Evolutionary conservation across 768 basidiomycete species (phyloP).

Genomic region (Leccinum truebloodii): DNA sequence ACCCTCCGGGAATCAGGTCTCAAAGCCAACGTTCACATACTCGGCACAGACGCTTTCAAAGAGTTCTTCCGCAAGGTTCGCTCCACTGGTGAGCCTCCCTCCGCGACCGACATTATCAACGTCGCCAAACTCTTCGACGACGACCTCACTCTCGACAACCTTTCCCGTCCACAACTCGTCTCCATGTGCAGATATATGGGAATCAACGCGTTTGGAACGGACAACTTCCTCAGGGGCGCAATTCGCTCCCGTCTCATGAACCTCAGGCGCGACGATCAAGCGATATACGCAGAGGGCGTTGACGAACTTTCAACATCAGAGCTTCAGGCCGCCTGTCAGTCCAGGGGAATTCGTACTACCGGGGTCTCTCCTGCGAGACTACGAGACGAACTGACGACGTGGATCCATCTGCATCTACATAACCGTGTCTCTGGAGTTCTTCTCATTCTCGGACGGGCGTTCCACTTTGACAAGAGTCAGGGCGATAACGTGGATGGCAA

Average conservation of each 20-base stretch:
- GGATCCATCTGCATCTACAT: conserved; percentile 91
- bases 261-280: conserved; percentile 90
- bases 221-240: conserved; percentile 94
- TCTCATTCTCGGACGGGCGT: conserved; percentile 91
- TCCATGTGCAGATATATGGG: conserved; percentile 99
- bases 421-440: conserved; percentile 92
- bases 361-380: conserved; percentile 87
- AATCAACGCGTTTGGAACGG: conserved; percentile 97
- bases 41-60: conserved; percentile 95
- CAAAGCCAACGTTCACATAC: conserved; percentile 90
- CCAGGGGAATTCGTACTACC: conserved; percentile 87
- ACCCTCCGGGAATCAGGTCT: conserved; percentile 93
- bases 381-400: conserved; percentile 86
- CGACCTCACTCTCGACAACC: conserved; percentile 95
- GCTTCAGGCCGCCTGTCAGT: conserved; percentile 90
- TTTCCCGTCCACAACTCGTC: conserved; percentile 96
- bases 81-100: conserved; percentile 93
- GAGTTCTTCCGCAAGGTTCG: conserved; percentile 99
- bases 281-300: conserved; percentile 87
- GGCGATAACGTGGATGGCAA: conserved; percentile 82
- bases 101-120: conserved; percentile 83
- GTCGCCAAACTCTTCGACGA: conserved; percentile 98
- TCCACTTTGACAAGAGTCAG: conserved; percentile 82
- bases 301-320: conserved; percentile 90
- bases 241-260: conserved; percentile 82